Conservation (phyloP, 257 asterid genomes). For the Penstemon eatonii region DNA sequence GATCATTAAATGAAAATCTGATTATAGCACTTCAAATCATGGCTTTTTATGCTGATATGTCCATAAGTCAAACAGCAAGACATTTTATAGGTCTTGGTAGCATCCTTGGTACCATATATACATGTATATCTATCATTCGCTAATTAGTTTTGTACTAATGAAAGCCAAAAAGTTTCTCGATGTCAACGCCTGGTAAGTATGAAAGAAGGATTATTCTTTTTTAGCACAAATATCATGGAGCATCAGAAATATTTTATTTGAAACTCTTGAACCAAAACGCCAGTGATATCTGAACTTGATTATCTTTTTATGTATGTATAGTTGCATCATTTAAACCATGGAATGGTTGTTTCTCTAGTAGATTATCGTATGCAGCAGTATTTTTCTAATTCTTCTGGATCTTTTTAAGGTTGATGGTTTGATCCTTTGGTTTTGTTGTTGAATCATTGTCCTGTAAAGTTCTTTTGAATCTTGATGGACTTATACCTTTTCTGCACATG, state of each 20-base stretch:
- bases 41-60: background rate
- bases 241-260: background rate
- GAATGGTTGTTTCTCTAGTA: background rate
- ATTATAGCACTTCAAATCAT: background rate
- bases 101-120: background rate
- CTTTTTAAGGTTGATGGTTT: background rate
- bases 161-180: background rate
- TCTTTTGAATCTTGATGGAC: slow-evolving; percentile 27
- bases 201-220: background rate
- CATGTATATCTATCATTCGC: background rate
- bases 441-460: background rate
- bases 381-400: slow-evolving; percentile 4
- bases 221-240: background rate
- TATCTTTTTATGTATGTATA: background rate
- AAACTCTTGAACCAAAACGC: background rate
- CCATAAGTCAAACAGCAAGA: background rate
- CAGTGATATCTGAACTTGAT: background rate
- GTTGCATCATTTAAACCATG: background rate
- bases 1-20: background rate
- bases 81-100: background rate
- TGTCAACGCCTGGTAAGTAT: background rate
- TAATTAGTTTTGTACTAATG: background rate
- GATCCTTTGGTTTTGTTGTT: background rate
- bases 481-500: slow-evolving; percentile 35
- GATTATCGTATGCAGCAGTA: background rate